Percentiles rank a stretch among this genome's conserved stretches.
These are phyloP conservation scores for Colletotrichum sp. DNA, from an alignment of 2,329 filamentous ascomycete species.

Conservation along the genomic window DNA sequence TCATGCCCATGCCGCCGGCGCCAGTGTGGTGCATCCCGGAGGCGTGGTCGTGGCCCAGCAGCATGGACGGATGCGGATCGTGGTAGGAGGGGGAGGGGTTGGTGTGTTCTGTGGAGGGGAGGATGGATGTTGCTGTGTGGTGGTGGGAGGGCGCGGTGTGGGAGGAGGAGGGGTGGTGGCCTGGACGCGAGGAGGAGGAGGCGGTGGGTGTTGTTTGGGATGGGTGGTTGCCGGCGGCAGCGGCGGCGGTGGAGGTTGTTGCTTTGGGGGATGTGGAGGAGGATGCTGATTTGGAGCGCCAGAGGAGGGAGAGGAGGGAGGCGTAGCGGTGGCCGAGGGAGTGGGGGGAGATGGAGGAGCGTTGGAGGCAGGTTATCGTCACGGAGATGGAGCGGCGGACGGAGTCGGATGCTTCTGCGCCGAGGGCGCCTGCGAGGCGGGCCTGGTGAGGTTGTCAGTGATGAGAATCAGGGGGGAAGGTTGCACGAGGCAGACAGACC, in stretches of 20 bases:
- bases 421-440: conserved; percentile 63
- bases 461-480: no score
- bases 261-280: not conserved
- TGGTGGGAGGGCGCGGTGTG: not conserved
- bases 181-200: not conserved
- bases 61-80: not conserved
- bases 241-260: not conserved
- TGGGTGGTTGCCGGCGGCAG: not conserved
- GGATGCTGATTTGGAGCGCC: conserved; percentile 45
- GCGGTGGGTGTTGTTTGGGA: not conserved
- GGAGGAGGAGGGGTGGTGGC: not conserved
- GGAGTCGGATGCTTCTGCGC: conserved; percentile 56
- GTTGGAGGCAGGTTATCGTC: conserved; percentile 64
- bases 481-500: conserved; percentile 33
- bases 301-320: conserved; percentile 63
- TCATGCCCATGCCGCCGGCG: not conserved
- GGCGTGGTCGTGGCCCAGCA: not conserved
- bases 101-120: not conserved
- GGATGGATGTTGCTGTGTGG: not conserved
- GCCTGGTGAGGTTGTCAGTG: conserved; percentile 37
- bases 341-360: conserved; percentile 61
- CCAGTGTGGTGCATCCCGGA: not conserved
- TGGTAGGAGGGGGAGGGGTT: not conserved
- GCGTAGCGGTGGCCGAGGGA: conserved; percentile 68
- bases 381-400: conserved; percentile 63